Conservation (phyloP, 2,329 filamentous ascomycete genomes). For the Talaromyces albobiverticillius region DNA sequence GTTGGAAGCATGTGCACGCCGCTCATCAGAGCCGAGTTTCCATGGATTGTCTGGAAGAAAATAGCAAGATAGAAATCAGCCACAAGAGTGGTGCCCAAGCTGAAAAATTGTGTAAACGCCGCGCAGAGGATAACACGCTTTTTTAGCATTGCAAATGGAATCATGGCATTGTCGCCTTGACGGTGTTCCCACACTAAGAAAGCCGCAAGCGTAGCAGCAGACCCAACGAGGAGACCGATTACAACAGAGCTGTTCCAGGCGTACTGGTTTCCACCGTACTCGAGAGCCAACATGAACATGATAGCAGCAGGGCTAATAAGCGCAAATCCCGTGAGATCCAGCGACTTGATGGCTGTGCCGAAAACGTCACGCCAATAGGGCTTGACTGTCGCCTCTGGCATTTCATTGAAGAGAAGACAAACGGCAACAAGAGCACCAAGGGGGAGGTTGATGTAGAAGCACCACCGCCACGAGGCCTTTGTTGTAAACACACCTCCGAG, state of each 20-base stretch:
- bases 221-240: constrained; percentile 17
- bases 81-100: constrained; percentile 25
- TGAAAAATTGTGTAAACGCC: constrained; percentile 24
- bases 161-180: constrained; percentile 24
- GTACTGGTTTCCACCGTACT: constrained; percentile 25
- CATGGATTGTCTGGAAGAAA: constrained; percentile 42
- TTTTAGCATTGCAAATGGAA: constrained; percentile 29
- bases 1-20: constrained; percentile 39
- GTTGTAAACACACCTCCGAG: constrained; percentile 45
- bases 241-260: constrained; percentile 20
- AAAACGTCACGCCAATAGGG: neutral
- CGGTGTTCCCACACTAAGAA: constrained; percentile 28
- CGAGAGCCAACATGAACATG: constrained; percentile 22
- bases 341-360: neutral
- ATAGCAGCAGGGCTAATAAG: constrained; percentile 17
- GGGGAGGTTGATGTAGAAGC: constrained; percentile 42
- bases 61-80: constrained; percentile 34
- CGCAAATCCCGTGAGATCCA: constrained; percentile 23
- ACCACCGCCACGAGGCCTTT: constrained; percentile 39
- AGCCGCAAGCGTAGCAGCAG: constrained; percentile 14
- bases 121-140: constrained; percentile 30
- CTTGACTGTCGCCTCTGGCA: constrained; percentile 22
- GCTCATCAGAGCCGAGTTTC: constrained; percentile 34
- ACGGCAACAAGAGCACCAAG: constrained; percentile 32
- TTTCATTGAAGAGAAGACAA: constrained; percentile 27